These are phyloP conservation scores for Hypoxylon sp. DNA, from an alignment of 2,329 filamentous ascomycete species.

Conservation along the genomic window DNA sequence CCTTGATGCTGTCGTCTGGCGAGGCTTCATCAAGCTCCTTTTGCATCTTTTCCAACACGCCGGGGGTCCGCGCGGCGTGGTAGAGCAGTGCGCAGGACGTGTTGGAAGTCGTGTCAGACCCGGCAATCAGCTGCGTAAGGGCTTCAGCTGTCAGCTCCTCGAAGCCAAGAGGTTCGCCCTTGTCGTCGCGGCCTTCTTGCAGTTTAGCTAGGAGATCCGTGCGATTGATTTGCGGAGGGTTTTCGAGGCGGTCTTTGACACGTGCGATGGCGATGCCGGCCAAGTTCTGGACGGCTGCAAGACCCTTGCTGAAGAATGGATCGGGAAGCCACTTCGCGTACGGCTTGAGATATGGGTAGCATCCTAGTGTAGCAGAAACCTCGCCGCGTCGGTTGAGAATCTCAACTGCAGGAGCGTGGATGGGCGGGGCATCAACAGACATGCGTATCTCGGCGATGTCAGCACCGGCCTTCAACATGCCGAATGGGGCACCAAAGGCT, in stretches of 20 bases:
- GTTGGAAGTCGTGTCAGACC: constrained; percentile 79
- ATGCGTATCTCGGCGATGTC: constrained; percentile 79
- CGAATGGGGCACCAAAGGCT: constrained; percentile 80
- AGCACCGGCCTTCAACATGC: constrained; percentile 79
- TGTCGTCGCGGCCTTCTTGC: constrained; percentile 86
- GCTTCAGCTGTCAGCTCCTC: constrained; percentile 89
- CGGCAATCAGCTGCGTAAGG: constrained; percentile 85
- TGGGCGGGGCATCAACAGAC: constrained; percentile 66
- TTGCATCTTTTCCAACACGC: constrained; percentile 76
- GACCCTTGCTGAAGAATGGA: constrained; percentile 79
- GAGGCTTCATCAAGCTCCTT: constrained; percentile 78
- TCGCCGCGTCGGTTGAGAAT: constrained; percentile 89
- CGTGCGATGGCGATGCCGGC: constrained; percentile 88
- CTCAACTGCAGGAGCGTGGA: constrained; percentile 81
- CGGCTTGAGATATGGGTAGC: constrained; percentile 76
- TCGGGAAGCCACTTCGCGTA: constrained; percentile 84
- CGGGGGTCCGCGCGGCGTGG: constrained; percentile 74
- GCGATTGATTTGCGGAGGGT: constrained; percentile 71
- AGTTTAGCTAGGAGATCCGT: constrained; percentile 83
- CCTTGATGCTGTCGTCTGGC: constrained; percentile 58
- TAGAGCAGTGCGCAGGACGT: constrained; percentile 85
- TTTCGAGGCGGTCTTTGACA: constrained; percentile 77
- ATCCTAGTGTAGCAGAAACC: constrained; percentile 82
- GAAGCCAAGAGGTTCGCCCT: constrained; percentile 76
- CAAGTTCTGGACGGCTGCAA: constrained; percentile 79